A percentile compares a stretch with the other conserved stretches of the same genome.
Evolutionary conservation across 192 early-diverging fungal genomes (phyloP).

Genomic region (Backusella luteola): DNA sequence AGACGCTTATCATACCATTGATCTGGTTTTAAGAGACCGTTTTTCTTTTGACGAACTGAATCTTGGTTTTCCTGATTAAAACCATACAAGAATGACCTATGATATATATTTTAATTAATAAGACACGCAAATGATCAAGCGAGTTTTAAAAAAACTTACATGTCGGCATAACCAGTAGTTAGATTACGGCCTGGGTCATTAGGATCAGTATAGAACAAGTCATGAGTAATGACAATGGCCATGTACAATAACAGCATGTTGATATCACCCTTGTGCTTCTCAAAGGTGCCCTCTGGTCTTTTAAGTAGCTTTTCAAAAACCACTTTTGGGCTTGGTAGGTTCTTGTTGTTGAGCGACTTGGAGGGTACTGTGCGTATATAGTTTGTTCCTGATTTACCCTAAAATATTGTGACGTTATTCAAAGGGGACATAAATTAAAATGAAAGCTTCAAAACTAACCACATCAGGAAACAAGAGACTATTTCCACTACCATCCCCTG

Average conservation of each 20-base stretch:
- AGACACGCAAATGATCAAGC: not conserved
- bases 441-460: conserved; percentile 1
- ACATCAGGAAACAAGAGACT: conserved; percentile 21
- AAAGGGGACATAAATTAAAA: no score
- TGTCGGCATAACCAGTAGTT: conserved; percentile 44
- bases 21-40: conserved; percentile 27
- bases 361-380: conserved; percentile 16
- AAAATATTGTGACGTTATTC: not conserved
- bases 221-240: conserved; percentile 46
- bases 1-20: conserved; percentile 27
- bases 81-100: conserved; percentile 39
- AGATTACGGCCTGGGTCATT: conserved; percentile 39
- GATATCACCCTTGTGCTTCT: conserved; percentile 31
- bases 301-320: conserved; percentile 19
- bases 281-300: conserved; percentile 21
- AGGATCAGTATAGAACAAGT: conserved; percentile 43
- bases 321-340: conserved; percentile 8
- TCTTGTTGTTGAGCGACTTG: not conserved
- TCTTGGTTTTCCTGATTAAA: conserved; percentile 33
- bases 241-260: conserved; percentile 41
- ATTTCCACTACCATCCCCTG: conserved; percentile 23
- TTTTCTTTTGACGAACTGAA: conserved; percentile 15
- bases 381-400: conserved; percentile 17
- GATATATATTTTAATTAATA: not conserved
- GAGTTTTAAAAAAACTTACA: conserved; percentile 16